Conservation (phyloP, 441 rosid genomes). For the Brassica hybrid region DNA sequence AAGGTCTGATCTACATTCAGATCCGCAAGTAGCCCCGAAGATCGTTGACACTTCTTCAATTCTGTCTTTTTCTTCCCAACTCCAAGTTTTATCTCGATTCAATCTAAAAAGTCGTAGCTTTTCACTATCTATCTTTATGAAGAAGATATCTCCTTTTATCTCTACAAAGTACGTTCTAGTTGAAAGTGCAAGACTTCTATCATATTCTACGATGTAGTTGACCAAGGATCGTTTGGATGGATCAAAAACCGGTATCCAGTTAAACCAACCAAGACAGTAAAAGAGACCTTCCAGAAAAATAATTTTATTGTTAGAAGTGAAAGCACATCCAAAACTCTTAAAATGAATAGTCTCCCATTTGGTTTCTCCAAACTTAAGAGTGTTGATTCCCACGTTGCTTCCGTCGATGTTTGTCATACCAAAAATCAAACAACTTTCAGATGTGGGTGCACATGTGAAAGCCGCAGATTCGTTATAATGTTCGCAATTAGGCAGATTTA, state of each 20-base stretch:
- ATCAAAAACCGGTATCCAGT: not conserved
- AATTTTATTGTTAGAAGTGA: not conserved
- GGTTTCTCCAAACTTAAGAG: slow-evolving; percentile 8
- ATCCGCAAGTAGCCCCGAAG: not conserved
- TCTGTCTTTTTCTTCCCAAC: not conserved
- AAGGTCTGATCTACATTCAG: not conserved
- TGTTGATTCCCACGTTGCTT: not conserved
- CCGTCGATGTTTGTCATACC: not conserved
- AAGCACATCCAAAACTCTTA: not conserved
- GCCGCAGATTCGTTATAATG: not conserved
- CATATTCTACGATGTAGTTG: not conserved
- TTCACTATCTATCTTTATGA: not conserved
- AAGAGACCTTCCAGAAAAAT: not conserved
- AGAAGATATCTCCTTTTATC: slow-evolving; percentile 1
- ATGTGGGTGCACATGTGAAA: slow-evolving; percentile 9
- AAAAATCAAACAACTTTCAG: slow-evolving; percentile 13
- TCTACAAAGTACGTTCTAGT: not conserved
- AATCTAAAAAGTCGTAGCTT: not conserved
- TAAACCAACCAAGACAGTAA: slow-evolving; percentile 6
- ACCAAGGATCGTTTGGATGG: not conserved
- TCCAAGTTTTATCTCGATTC: not conserved
- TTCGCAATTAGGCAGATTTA: not conserved
- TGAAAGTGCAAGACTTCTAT: not conserved
- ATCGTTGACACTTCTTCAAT: not conserved
- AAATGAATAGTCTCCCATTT: not conserved